These are phyloP conservation scores for Malassezia nana DNA, from an alignment of 1,284 basidiomycete species.

Conservation along the genomic window DNA sequence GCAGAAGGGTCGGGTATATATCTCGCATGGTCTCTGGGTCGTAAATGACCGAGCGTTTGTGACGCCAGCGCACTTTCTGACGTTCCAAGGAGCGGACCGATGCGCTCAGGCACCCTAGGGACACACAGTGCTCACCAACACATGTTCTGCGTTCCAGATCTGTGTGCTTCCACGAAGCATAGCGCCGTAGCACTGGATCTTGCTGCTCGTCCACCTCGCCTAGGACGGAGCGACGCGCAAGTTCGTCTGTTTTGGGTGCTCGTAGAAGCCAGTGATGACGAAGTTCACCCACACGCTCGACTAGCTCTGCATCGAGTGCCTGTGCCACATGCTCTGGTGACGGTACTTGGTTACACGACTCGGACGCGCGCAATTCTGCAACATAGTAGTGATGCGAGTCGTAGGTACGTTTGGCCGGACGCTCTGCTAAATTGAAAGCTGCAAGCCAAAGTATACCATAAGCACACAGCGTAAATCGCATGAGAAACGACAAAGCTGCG, in stretches of 20 bases:
- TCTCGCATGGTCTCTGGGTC: constrained; percentile 36
- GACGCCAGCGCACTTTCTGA: constrained; percentile 35
- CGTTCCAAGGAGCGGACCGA: constrained; percentile 40
- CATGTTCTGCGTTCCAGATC: constrained; percentile 20
- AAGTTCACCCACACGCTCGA: constrained; percentile 79
- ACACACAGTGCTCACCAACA: constrained; percentile 10
- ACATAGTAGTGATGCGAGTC: constrained; percentile 81
- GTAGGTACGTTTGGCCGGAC: constrained; percentile 52
- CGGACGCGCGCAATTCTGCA: constrained; percentile 59
- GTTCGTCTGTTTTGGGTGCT: constrained; percentile 35
- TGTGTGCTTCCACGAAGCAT: constrained; percentile 17
- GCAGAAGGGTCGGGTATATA: constrained; percentile 29
- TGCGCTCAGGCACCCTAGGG: constrained; percentile 14
- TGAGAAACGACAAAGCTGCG: neutral
- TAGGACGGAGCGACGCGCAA: constrained; percentile 13
- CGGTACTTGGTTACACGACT: constrained; percentile 21
- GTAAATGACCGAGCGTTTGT: constrained; percentile 45
- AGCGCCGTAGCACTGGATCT: constrained; percentile 53
- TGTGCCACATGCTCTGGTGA: constrained; percentile 51
- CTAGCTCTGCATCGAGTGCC: constrained; percentile 67
- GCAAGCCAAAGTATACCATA: neutral
- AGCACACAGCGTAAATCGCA: neutral
- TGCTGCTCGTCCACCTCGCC: constrained; percentile 37
- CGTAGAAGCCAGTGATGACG: constrained; percentile 75
- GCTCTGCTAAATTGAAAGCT: neutral